Conservation (phyloP, 257 asterid genomes). For the Scutellaria baicalensis region DNA sequence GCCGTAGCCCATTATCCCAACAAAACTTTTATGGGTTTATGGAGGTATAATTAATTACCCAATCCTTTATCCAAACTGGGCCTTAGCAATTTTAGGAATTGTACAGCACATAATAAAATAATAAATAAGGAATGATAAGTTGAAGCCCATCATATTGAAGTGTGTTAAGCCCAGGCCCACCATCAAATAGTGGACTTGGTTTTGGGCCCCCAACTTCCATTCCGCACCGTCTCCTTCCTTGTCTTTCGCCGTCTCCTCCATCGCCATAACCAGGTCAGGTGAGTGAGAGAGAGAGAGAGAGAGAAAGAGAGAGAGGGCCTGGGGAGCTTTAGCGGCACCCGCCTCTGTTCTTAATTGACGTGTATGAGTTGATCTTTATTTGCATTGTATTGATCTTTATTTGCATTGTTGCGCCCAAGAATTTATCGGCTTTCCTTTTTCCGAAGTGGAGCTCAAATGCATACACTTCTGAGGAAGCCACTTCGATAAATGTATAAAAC, state of each 20-base stretch:
- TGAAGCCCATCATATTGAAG: no score
- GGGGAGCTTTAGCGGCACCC: conserved; percentile 2
- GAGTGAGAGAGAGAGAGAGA: neutral
- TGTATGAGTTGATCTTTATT: neutral
- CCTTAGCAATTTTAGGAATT: no score
- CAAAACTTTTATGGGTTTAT: no score
- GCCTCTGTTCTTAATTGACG: neutral
- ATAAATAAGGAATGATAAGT: no score
- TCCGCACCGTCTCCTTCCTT: neutral
- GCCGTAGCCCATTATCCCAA: no score
- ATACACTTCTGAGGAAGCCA: conserved; percentile 33
- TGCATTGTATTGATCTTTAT: neutral
- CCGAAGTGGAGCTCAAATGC: conserved; percentile 47
- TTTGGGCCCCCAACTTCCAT: conserved; percentile 26
- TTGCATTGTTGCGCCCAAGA: conserved; percentile 5
- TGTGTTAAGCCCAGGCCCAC: no score
- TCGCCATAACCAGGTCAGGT: conserved; percentile 22
- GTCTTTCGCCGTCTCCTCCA: conserved; percentile 27
- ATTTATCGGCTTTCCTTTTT: conserved; percentile 10
- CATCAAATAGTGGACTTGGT: conserved; percentile 11
- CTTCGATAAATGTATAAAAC: conserved; percentile 65
- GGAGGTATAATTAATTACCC: no score
- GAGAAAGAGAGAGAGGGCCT: neutral
- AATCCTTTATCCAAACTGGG: no score
- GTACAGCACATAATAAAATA: no score